Percentiles rank a stretch among this genome's conserved stretches.
Evolutionary conservation across 2,329 filamentous ascomycete species (phyloP).

Genomic region (Xylariomycetidae sp.): DNA sequence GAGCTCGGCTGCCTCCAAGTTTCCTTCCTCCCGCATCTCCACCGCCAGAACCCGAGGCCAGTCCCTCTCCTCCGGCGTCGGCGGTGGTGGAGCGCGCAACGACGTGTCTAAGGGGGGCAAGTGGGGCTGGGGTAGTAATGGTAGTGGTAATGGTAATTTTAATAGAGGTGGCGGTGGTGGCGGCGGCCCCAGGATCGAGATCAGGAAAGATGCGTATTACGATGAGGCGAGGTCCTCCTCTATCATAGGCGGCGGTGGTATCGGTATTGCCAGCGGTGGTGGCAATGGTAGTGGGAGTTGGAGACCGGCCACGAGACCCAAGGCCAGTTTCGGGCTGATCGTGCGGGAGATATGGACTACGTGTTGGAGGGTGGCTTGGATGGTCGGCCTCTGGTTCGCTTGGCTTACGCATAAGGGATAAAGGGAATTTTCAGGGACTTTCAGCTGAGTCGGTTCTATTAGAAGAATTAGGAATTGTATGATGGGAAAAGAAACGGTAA

Average conservation of each 20-base stretch:
- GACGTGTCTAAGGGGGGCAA: slow-evolving; percentile 24
- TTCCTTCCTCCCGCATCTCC: slow-evolving; percentile 24
- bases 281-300: too few species aligned
- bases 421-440: slow-evolving; percentile 6
- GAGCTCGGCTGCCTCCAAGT: slow-evolving; percentile 31
- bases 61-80: slow-evolving; percentile 17
- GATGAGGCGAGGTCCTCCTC: slow-evolving; percentile 32
- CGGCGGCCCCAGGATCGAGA: slow-evolving; percentile 53
- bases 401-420: slow-evolving; percentile 63
- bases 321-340: slow-evolving; percentile 42
- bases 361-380: slow-evolving; percentile 57
- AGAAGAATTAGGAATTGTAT: slow-evolving; percentile 1
- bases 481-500: too few species aligned
- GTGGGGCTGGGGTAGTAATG: slow-evolving; percentile 42
- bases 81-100: too few species aligned
- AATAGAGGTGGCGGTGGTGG: too few species aligned
- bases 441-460: neutral
- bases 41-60: slow-evolving; percentile 22
- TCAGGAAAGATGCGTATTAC: slow-evolving; percentile 41
- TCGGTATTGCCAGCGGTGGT: too few species aligned
- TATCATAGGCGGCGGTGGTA: too few species aligned
- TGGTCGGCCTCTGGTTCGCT: slow-evolving; percentile 60
- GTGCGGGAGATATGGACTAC: slow-evolving; percentile 57
- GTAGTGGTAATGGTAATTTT: too few species aligned
- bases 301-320: slow-evolving; percentile 21